Conservation (phyloP, 106 monocot genomes). For the Dioscorea alata region DNA sequence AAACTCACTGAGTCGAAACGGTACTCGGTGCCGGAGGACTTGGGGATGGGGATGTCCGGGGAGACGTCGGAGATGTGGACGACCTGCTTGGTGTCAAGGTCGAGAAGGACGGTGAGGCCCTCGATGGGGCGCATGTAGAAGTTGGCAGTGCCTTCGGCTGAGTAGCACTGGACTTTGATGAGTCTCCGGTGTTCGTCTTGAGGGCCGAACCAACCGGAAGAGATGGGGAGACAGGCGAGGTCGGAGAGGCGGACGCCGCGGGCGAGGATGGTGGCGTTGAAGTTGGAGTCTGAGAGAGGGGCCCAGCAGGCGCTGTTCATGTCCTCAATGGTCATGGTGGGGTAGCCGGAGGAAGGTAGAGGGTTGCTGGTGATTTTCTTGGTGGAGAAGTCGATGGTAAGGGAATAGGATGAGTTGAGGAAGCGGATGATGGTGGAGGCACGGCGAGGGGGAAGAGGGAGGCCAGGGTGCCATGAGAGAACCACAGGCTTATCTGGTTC, state of each 20-base stretch:
- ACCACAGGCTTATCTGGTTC: conserved; percentile 58
- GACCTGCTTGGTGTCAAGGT: conserved; percentile 71
- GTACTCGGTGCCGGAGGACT: conserved; percentile 64
- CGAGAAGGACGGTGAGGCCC: conserved; percentile 84
- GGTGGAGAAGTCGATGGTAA: conserved; percentile 39
- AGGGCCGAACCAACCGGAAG: conserved; percentile 67
- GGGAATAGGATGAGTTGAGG: conserved; percentile 15
- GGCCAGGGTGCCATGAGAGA: conserved; percentile 24
- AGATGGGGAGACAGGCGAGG: conserved; percentile 80
- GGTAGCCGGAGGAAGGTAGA: conserved; percentile 48
- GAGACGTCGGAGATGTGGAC: conserved; percentile 45
- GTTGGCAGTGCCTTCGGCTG: conserved; percentile 81
- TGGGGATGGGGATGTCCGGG: conserved; percentile 61
- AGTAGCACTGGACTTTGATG: conserved; percentile 85
- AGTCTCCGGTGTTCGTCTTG: conserved; percentile 47
- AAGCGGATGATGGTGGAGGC: conserved; percentile 50
- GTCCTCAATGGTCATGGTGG: conserved; percentile 80
- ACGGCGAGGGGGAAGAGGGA: conserved; percentile 38
- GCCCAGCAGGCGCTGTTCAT: conserved; percentile 41
- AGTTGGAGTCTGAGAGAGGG: conserved; percentile 45
- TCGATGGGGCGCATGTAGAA: conserved; percentile 99
- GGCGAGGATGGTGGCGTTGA: conserved; percentile 45
- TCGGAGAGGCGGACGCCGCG: conserved; percentile 76
- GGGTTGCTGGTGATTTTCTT: conserved; percentile 16
- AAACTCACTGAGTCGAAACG: conserved; percentile 17